Evolutionary conservation across 2,329 filamentous ascomycete genomes (phyloP).

Genomic region (Aureobasidium sp.): DNA sequence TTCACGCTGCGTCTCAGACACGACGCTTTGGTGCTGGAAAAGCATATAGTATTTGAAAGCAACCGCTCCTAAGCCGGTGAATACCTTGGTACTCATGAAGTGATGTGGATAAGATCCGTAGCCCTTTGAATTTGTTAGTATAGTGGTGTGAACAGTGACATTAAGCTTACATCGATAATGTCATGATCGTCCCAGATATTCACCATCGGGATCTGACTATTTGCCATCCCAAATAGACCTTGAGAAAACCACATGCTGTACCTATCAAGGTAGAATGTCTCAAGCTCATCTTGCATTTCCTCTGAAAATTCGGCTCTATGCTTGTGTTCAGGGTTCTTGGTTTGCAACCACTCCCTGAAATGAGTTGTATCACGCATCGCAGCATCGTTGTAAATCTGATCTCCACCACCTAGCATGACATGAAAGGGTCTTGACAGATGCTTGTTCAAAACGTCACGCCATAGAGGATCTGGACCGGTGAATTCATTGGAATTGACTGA

Average conservation of each 20-base stretch:
- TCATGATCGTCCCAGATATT: constrained; percentile 95
- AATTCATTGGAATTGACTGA: constrained; percentile 71
- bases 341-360: constrained; percentile 78
- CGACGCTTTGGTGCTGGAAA: constrained; percentile 90
- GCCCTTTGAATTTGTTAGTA: constrained; percentile 50
- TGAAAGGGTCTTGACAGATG: constrained; percentile 92
- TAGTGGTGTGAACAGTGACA: background rate
- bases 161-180: constrained; percentile 42
- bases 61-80: constrained; percentile 79
- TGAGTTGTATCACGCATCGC: constrained; percentile 66
- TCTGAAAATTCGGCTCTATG: constrained; percentile 68
- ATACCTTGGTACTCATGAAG: constrained; percentile 86
- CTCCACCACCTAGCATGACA: constrained; percentile 94
- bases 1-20: constrained; percentile 68
- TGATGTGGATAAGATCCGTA: constrained; percentile 88
- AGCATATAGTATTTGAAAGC: constrained; percentile 99
- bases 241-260: constrained; percentile 97
- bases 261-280: constrained; percentile 77
- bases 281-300: constrained; percentile 82
- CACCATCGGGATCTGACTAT: constrained; percentile 92
- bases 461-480: constrained; percentile 89
- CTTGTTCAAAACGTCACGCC: constrained; percentile 89
- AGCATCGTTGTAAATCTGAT: constrained; percentile 93
- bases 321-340: constrained; percentile 73
- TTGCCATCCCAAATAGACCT: constrained; percentile 86